These are phyloP conservation scores for Paratinospora sagittata DNA, from an alignment of 164 flowering plant species.

Conservation along the genomic window DNA sequence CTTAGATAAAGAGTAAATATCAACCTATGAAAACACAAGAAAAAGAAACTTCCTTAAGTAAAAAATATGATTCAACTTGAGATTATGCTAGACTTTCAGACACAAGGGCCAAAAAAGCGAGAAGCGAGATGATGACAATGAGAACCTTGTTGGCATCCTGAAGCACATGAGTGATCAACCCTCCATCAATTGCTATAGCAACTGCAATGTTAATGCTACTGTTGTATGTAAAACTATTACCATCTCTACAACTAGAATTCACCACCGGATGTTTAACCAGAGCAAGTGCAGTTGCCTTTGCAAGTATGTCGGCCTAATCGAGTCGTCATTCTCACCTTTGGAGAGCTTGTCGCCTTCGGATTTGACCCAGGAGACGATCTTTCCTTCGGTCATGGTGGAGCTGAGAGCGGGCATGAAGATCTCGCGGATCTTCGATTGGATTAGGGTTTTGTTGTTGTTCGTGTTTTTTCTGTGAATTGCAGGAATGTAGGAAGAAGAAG, in stretches of 20 bases:
- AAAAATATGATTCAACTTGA: not conserved
- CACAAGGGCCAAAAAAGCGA: not conserved
- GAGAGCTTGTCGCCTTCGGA: conserved; percentile 86
- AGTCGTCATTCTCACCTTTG: conserved; percentile 93
- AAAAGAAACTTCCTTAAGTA: not conserved
- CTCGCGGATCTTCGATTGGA: conserved; percentile 83
- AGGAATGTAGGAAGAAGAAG: not conserved
- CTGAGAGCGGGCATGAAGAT: conserved; percentile 97
- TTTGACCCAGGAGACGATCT: conserved; percentile 95
- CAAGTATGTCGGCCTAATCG: conserved; percentile 96
- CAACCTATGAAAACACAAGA: too few species aligned
- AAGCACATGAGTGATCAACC: conserved; percentile 94
- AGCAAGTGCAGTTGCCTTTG: conserved; percentile 97
- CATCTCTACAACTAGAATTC: too few species aligned
- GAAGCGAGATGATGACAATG: not conserved
- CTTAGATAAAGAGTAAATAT: too few species aligned
- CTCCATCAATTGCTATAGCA: conserved; percentile 98
- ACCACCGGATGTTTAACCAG: too few species aligned
- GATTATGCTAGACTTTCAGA: not conserved
- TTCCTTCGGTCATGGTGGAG: conserved; percentile 98
- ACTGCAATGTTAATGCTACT: too few species aligned
- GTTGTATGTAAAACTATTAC: too few species aligned
- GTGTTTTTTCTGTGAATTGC: not conserved
- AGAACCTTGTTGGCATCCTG: conserved; percentile 96
- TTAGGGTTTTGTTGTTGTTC: conserved; percentile 11